Base-by-base conservation (phyloP, 331 rosid genomes). In the Phaseolus coccineus region DNA sequence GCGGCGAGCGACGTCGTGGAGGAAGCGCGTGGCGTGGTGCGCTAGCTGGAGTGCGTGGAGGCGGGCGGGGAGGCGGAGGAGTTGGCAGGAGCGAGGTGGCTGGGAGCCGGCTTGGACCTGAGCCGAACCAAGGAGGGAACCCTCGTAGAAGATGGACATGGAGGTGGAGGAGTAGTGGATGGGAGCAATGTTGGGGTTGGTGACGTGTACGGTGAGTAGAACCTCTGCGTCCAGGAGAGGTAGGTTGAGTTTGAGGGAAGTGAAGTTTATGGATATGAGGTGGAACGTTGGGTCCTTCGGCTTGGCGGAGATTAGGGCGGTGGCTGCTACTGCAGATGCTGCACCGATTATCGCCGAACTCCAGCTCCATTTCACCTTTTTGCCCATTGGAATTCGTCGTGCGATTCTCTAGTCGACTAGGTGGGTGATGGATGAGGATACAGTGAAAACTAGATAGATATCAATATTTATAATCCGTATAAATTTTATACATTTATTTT, bases 281-380 rank as follows among this genome's bases (percentile, higher is more conserved):
- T 86, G 83, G 83, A 95, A 95, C 6, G 90, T 88, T 14, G 97
- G 98, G 78, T 95, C 94, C 42, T 87, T 95, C 2, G 98, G 98
- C 83, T 87, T 91, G 0, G 97, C 89, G 2, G 88, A 81, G 4
- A 92, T 8, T 0, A 90, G 13, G 1, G 90, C 84, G 37, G 88
- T 63, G 7, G 92, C 86, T 10, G 96, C 97, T 13, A 85, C 47
- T 6, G 91, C 97, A 5, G 98, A 78, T 5, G 93, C 96, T 2
- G 97, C 97, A 65, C 97, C 97, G 55, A 92, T 67, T 0, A 88
- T 4, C 1, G 97, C 98, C 8, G 93, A 86, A 70, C 40, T 74
- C 98, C 97, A 94, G 74, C 89, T 88, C 93, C 91, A 94, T 19
- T 87, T 88, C 1, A 57, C 64, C 80, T 28, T 83, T 53, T 83